Evolutionary conservation across 2,329 filamentous ascomycete species (phyloP).

Genomic region (Sarocladium strictum): DNA sequence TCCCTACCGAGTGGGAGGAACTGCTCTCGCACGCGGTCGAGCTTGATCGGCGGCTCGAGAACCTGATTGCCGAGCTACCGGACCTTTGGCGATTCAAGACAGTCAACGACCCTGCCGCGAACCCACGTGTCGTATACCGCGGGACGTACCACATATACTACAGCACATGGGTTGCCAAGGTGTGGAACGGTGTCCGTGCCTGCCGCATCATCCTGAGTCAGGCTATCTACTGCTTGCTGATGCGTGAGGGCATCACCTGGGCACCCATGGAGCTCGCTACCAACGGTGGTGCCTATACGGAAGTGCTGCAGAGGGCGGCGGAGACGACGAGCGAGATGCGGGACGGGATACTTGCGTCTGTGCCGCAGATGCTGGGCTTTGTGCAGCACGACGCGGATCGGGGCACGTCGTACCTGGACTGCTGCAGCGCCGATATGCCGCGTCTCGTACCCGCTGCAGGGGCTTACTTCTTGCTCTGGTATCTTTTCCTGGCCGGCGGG

Average conservation of each 20-base stretch:
- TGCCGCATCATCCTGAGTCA: constrained; percentile 11
- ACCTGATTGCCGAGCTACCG: neutral
- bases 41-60: constrained; percentile 7
- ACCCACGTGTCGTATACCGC: constrained; percentile 5
- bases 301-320: neutral
- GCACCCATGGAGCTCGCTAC: constrained; percentile 7
- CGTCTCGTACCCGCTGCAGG: constrained; percentile 5
- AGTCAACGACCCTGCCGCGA: neutral
- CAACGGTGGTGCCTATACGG: neutral
- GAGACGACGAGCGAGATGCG: constrained; percentile 3
- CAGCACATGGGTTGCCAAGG: constrained; percentile 8
- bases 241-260: constrained; percentile 9
- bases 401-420: neutral
- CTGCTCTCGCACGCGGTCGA: constrained; percentile 8
- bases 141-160: constrained; percentile 11
- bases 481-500: constrained; percentile 7
- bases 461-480: constrained; percentile 9
- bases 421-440: neutral
- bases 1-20: constrained; percentile 5
- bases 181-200: constrained; percentile 10
- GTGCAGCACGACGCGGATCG: neutral
- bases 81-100: neutral
- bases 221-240: constrained; percentile 8
- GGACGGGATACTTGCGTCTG: constrained; percentile 9
- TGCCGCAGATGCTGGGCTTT: constrained; percentile 13